A percentile compares a stretch with the other conserved stretches of the same genome.
Conservation (phyloP, 768 basidiomycete species). For the Dentipellis sp. region DNA sequence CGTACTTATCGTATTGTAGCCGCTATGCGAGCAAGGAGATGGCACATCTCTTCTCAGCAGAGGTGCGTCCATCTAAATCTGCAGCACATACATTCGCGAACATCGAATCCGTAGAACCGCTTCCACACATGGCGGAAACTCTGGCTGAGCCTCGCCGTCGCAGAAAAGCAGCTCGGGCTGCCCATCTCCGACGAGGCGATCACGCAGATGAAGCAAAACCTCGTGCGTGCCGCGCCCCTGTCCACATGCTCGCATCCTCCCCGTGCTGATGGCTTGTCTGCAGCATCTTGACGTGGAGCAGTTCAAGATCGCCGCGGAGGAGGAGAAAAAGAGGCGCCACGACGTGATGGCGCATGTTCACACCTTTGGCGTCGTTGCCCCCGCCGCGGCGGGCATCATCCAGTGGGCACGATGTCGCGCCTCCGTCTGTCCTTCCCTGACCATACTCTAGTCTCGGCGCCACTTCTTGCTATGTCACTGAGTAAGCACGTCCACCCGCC, state of each 20-base stretch:
- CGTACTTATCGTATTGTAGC: slow-evolving; percentile 31
- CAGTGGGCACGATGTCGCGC: slow-evolving; percentile 44
- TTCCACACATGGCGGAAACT: slow-evolving; percentile 93
- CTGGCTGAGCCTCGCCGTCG: slow-evolving; percentile 94
- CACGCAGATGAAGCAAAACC: slow-evolving; percentile 87
- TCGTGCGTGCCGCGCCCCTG: slow-evolving; percentile 41
- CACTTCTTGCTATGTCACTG: slow-evolving; percentile 98
- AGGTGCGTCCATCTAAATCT: slow-evolving; percentile 38
- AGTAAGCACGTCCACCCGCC: slow-evolving; percentile 43
- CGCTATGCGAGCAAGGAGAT: slow-evolving; percentile 99
- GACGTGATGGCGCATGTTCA: slow-evolving; percentile 99
- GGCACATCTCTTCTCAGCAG: slow-evolving; percentile 92
- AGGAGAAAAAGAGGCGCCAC: slow-evolving; percentile 96
- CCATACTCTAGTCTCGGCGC: slow-evolving; percentile 63
- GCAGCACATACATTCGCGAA: neutral
- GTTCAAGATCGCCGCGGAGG: slow-evolving; percentile 83
- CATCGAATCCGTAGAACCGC: slow-evolving; percentile 52
- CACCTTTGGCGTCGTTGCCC: slow-evolving; percentile 90
- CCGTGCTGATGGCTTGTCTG: slow-evolving; percentile 4
- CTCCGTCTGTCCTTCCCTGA: neutral
- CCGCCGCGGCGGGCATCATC: slow-evolving; percentile 92
- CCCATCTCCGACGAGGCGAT: slow-evolving; percentile 86
- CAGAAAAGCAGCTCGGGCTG: slow-evolving; percentile 92
- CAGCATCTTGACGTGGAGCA: slow-evolving; percentile 82
- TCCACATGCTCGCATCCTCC: neutral